These are phyloP conservation scores for Umbelopsis ramanniana DNA, from an alignment of 192 early-diverging fungal species.

Conservation along the genomic window DNA sequence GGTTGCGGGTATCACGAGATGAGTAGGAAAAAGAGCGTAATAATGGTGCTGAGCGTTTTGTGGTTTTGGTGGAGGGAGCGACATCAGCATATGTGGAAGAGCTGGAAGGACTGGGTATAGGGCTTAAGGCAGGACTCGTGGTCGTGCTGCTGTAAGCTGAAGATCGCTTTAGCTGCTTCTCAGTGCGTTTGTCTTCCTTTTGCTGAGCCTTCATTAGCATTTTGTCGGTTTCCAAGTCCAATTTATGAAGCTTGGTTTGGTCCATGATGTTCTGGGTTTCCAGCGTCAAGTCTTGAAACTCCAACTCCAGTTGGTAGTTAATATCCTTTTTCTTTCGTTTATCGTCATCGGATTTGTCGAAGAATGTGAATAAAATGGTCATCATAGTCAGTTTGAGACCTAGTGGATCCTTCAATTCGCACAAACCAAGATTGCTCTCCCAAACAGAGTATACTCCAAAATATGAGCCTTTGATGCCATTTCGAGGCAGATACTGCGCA, in stretches of 20 bases:
- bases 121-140: conserved; percentile 1
- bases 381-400: conserved; percentile 16
- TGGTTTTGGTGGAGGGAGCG: not conserved
- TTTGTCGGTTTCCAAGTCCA: conserved; percentile 10
- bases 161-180: conserved; percentile 14
- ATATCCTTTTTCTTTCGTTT: conserved; percentile 3
- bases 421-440: conserved; percentile 10
- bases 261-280: conserved; percentile 9
- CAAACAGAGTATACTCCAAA: conserved; percentile 26
- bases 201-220: conserved; percentile 2
- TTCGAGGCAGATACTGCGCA: conserved; percentile 27
- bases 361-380: conserved; percentile 25
- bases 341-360: conserved; percentile 27
- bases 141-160: conserved; percentile 17
- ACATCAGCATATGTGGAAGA: conserved; percentile 3
- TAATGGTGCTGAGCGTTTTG: conserved; percentile 5
- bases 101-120: conserved; percentile 10
- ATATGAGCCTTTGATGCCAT: conserved; percentile 24
- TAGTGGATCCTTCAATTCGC: not conserved
- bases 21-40: conserved; percentile 4
- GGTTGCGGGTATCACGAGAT: not conserved
- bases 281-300: not conserved
- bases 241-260: conserved; percentile 1
- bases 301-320: not conserved
- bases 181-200: not conserved